These are phyloP conservation scores for Umbilicaria muhlenbergii DNA, from an alignment of 495 filamentous ascomycete species.

Conservation along the genomic window DNA sequence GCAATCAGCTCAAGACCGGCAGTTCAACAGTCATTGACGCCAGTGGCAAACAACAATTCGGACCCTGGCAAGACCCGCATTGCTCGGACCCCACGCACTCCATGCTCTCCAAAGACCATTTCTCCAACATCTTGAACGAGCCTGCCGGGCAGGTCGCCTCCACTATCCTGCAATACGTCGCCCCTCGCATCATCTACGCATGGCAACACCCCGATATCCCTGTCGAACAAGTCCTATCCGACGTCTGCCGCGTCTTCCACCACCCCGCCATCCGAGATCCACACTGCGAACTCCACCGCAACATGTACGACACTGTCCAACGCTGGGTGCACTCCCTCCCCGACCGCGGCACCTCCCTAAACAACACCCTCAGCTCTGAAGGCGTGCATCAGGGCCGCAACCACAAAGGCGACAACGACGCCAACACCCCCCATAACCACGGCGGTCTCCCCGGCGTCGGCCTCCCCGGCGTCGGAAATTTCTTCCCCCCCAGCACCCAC, in stretches of 20 bases:
- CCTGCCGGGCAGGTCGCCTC: constrained; percentile 72
- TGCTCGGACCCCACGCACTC: constrained; percentile 91
- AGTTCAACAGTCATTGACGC: constrained; percentile 66
- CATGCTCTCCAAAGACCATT: constrained; percentile 91
- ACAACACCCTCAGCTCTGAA: constrained; percentile 56
- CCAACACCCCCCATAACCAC: constrained; percentile 5
- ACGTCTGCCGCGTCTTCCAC: constrained; percentile 69
- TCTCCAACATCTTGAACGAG: constrained; percentile 80
- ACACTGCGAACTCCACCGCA: constrained; percentile 56
- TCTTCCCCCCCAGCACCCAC: constrained; percentile 13
- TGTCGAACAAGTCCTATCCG: constrained; percentile 61
- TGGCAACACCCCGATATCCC: constrained; percentile 76
- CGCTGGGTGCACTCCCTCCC: constrained; percentile 54
- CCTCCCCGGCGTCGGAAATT: constrained; percentile 4
- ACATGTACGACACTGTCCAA: constrained; percentile 74
- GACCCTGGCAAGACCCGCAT: constrained; percentile 73
- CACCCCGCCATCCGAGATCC: constrained; percentile 69
- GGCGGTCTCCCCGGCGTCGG: constrained; percentile 7
- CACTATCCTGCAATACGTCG: constrained; percentile 64
- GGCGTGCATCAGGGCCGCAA: constrained; percentile 72
- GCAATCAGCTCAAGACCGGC: constrained; percentile 65
- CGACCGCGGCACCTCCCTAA: constrained; percentile 45
- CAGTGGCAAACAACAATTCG: constrained; percentile 71
- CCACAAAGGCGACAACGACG: constrained; percentile 29
- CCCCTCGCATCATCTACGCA: constrained; percentile 74